Base-by-base conservation (phyloP, 768 basidiomycete species). In the Podaxis sp. region DNA sequence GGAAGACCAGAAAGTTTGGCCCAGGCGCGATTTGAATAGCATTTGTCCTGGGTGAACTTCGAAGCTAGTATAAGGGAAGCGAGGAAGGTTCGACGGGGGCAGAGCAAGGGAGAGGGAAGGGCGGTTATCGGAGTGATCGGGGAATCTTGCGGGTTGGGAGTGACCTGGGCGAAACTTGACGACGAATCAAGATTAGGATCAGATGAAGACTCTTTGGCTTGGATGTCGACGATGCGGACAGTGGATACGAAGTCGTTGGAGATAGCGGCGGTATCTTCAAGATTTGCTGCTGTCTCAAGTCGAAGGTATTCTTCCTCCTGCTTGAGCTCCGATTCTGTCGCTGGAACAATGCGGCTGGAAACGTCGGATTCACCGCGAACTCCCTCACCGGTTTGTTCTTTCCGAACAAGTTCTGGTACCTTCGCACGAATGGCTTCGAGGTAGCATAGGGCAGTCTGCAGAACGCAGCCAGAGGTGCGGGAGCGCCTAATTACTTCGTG, bases 11-110 rank as follows among this genome's bases (percentile, higher is more conserved):
- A 91, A 5, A 98, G 82, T 69, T 95, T 94, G 1, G 92, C 91
- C 96, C 96, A 97, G 17, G 95, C 94, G 27, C 87, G 85, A 72
- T 97, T 96, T 13, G 93, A 94, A 68, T 96, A 97, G 47, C 91
- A 93, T 55, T 92, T 88, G 69, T 98, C 95, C 76, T 96, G 94
- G 64, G 91, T 86, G 71, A 96, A 96, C 68, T 98, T 98, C 15
- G 91, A 90, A 0, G 95, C 96, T 56, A 94, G 80, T 60, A 98
- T 93, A 46, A 98, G 78, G 0, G 92, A 87, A 0, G 93, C 93
- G 8, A 97, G 80, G 74, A 98, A 97, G 0, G 93, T 85, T 25
- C 95, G 84, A 27, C 95, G 85, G 2, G 95, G 93, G 69, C 95
- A 96, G 46, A 93, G 81, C 27, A 97, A 82, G 0, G 93, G 91